A percentile compares a stretch with the other conserved stretches of the same genome.
Evolutionary conservation across 1,139 yeast genomes (phyloP).

Genomic region (Chernovozyma aurita): DNA sequence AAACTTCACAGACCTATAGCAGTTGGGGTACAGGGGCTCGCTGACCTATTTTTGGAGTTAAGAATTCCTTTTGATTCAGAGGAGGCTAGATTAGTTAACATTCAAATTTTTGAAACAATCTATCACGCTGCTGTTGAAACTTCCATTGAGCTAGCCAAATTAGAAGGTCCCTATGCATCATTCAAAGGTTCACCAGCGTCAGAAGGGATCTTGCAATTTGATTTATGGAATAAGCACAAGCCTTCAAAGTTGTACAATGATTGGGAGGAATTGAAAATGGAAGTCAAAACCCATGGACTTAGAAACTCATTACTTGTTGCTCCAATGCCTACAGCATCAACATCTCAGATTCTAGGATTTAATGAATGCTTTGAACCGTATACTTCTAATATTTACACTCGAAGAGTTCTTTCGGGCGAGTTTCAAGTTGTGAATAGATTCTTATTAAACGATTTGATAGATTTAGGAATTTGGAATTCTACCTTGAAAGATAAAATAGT

Average conservation of each 20-base stretch:
- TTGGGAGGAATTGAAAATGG: constrained; percentile 67
- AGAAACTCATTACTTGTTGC: constrained; percentile 83
- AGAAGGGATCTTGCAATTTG: constrained; percentile 71
- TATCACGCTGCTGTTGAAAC: constrained; percentile 85
- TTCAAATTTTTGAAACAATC: constrained; percentile 83
- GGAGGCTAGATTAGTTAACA: constrained; percentile 66
- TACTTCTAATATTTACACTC: constrained; percentile 81
- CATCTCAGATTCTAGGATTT: constrained; percentile 85
- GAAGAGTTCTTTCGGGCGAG: constrained; percentile 86
- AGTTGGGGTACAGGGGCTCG: constrained; percentile 85
- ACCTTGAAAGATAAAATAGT: constrained; percentile 78
- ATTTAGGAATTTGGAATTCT: constrained; percentile 77
- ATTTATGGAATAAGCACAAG: constrained; percentile 65
- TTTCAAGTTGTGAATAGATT: constrained; percentile 86
- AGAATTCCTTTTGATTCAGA: constrained; percentile 77
- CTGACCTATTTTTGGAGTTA: constrained; percentile 75
- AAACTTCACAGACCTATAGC: constrained; percentile 82
- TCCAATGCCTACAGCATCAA: constrained; percentile 94
- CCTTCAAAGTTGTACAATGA: constrained; percentile 67
- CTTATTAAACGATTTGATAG: constrained; percentile 74
- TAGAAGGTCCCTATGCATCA: constrained; percentile 62
- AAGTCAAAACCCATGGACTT: constrained; percentile 59
- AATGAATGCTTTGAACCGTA: constrained; percentile 92
- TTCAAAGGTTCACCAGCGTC: constrained; percentile 83
- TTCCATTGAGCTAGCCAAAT: constrained; percentile 67